Evolutionary conservation across 1,284 basidiomycete species (phyloP), one percentile per base, ranked within the genome.

Genomic region (Puccinia polysora): DNA sequence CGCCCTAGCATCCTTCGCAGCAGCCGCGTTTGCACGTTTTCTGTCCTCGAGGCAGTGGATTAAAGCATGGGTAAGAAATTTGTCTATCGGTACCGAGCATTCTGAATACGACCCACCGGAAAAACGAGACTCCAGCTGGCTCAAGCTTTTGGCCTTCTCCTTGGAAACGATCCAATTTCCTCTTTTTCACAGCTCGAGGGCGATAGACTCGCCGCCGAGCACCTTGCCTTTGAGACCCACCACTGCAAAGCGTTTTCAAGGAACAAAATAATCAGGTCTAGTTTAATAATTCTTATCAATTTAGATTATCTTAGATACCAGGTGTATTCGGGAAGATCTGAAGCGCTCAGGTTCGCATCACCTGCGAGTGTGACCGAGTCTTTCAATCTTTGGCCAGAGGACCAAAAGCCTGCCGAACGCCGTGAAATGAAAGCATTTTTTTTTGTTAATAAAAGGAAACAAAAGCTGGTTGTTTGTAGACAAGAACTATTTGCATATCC

Each of bases 91-190:
- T 36, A 30, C 43, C 25, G 4, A 36, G 30, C 23, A 15, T 14
- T 2, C 1, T 50, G 15, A 53, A 36, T 6, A 38, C 6, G 23
- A 62, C 59, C 6, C 55, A 55, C 64, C 64, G 23, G 25, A 65
- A 65, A 28, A 34, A 65, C 23, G 64, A 65, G 7, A 20, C 49
- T 10, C 64, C 50, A 53, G 34, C 64, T 5, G 12, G 28, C 4
- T 65, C 50, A n/a, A 65, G 36, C 50, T 65, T 65, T 34, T 65
- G 64, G 6, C 64, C 64, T 36, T 65, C 64, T 4, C 64, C 64
- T 6, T 25, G 36, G 55, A 65, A 65, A 2, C 15, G 8, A 6
- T 52, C 47, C 15, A 50, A 32, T 30, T 55, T 65, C 18, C 50
- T 52, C 28, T 40, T 65, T 2, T 30, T 55, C 34, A 40, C 38